Conservation (phyloP, 2,329 filamentous ascomycete genomes). For the Pseudogymnoascus sp. region DNA sequence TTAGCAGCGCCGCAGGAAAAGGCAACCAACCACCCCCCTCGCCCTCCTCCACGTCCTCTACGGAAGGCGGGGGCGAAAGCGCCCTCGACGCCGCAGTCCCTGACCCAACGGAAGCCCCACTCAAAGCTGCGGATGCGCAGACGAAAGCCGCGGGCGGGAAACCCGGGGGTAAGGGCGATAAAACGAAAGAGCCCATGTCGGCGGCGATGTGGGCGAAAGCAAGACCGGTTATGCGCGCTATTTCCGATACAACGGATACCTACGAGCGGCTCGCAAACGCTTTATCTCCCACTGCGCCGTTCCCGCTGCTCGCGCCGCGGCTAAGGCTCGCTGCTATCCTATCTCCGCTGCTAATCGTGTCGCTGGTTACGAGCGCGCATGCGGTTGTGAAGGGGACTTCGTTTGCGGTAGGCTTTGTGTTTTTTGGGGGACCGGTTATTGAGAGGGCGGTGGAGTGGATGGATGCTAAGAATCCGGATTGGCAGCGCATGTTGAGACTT, state of each 20-base stretch:
- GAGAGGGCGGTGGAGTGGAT: constrained; percentile 50
- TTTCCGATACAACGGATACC: constrained; percentile 52
- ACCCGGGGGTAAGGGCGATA: constrained; percentile 52
- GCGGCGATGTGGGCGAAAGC: constrained; percentile 71
- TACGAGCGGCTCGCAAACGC: constrained; percentile 60
- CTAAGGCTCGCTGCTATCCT: constrained; percentile 48
- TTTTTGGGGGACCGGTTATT: constrained; percentile 75
- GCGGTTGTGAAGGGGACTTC: constrained; percentile 58
- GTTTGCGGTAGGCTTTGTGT: constrained; percentile 63
- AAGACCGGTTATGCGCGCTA: constrained; percentile 61
- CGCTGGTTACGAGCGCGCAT: constrained; percentile 50
- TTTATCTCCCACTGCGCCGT: constrained; percentile 57
- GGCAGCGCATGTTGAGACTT: constrained; percentile 68
- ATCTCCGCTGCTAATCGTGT: constrained; percentile 43
- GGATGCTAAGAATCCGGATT: constrained; percentile 58
- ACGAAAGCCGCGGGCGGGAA: constrained; percentile 46
- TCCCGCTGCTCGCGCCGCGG: constrained; percentile 46
- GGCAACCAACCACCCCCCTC: constrained; percentile 45
- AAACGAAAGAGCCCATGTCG: constrained; percentile 72
- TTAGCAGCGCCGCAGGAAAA: constrained; percentile 71
- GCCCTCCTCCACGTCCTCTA: not conserved
- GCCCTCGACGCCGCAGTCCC: constrained; percentile 47
- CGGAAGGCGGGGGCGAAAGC: constrained; percentile 35
- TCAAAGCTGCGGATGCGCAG: constrained; percentile 44
- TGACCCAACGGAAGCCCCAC: constrained; percentile 52